Evolutionary conservation across 768 basidiomycete genomes (phyloP).

Genomic region (Mycena maculata): DNA sequence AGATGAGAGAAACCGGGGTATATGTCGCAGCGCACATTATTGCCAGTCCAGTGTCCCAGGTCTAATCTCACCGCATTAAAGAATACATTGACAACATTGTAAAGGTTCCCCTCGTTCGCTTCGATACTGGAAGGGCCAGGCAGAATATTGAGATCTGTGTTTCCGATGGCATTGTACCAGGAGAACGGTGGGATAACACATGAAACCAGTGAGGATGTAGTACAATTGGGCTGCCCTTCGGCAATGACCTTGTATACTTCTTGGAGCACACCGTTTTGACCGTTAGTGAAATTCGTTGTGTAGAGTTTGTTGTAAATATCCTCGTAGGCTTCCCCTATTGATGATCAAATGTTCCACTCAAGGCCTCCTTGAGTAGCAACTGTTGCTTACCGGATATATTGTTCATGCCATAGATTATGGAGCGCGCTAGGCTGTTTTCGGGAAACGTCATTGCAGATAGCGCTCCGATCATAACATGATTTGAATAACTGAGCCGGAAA

Average conservation of each 20-base stretch:
- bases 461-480: not conserved
- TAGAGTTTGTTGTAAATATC: conserved; percentile 9
- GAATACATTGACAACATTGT: conserved; percentile 22
- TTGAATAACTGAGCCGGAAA: conserved; percentile 10
- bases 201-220: not conserved
- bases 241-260: conserved; percentile 17
- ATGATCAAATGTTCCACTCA: not conserved
- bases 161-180: conserved; percentile 24
- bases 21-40: conserved; percentile 20
- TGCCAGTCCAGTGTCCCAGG: conserved; percentile 25
- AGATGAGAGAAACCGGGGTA: not conserved
- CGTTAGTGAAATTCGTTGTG: not conserved
- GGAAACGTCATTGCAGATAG: not conserved
- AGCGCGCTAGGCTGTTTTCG: conserved; percentile 7
- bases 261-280: not conserved
- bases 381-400: not conserved
- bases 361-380: not conserved
- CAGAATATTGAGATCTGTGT: conserved; percentile 27
- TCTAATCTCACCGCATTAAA: conserved; percentile 29
- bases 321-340: conserved; percentile 8
- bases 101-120: conserved; percentile 18
- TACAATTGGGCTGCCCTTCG: conserved; percentile 7
- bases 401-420: conserved; percentile 6
- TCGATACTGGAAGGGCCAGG: not conserved
- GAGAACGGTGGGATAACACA: conserved; percentile 9